Conservation (phyloP, 2,329 filamentous ascomycete species). For the Didymella keratinophila region DNA sequence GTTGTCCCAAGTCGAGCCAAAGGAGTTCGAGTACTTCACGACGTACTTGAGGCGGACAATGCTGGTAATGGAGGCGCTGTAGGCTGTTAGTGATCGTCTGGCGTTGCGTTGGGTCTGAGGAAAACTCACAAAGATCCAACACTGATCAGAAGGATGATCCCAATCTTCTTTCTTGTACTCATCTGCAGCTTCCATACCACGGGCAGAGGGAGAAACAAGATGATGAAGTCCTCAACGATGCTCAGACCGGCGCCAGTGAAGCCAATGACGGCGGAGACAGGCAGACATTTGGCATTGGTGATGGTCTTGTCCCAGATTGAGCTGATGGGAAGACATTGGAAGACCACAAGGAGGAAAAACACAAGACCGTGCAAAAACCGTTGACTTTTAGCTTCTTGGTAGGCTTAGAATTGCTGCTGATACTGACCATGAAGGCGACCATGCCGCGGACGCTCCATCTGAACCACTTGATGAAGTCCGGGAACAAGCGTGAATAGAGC, state of each 20-base stretch:
- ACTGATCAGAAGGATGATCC: slow-evolving; percentile 24
- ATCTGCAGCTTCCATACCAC: slow-evolving; percentile 27
- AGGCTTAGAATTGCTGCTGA: not conserved
- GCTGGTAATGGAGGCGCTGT: slow-evolving; percentile 26
- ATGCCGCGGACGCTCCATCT: slow-evolving; percentile 24
- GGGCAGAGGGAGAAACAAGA: slow-evolving; percentile 26
- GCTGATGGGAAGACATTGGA: slow-evolving; percentile 25
- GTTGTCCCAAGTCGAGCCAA: slow-evolving; percentile 29
- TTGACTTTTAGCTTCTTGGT: not conserved
- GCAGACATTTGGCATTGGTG: slow-evolving; percentile 13
- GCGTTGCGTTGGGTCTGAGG: not conserved
- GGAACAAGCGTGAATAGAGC: slow-evolving; percentile 23
- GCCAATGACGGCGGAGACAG: slow-evolving; percentile 21
- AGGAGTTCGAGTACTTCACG: slow-evolving; percentile 24
- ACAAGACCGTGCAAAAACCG: slow-evolving; percentile 21
- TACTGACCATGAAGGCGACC: slow-evolving; percentile 24
- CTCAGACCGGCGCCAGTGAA: slow-evolving; percentile 23
- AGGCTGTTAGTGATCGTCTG: slow-evolving; percentile 2
- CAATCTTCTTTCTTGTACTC: slow-evolving; percentile 23
- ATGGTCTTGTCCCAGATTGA: not conserved
- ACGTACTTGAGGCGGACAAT: slow-evolving; percentile 27
- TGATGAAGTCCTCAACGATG: slow-evolving; percentile 27
- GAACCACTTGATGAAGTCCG: slow-evolving; percentile 22
- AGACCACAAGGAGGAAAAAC: slow-evolving; percentile 25
- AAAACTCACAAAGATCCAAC: slow-evolving; percentile 25